A percentile compares a stretch with the other conserved stretches of the same genome.
Evolutionary conservation across 2,329 filamentous ascomycete genomes (phyloP).

Genomic region (Nemania sp.): DNA sequence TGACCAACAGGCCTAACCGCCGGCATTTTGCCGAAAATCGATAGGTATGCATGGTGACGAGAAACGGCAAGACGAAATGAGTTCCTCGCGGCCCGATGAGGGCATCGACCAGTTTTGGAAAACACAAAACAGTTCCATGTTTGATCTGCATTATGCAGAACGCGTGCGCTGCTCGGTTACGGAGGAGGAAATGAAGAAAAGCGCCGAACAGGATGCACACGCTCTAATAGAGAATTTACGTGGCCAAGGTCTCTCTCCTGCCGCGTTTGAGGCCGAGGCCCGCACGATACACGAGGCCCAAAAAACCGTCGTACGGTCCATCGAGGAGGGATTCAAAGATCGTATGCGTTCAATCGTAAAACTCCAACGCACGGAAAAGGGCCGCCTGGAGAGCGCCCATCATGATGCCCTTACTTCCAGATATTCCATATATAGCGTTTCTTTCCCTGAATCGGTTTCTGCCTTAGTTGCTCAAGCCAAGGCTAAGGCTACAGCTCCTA

Average conservation of each 20-base stretch:
- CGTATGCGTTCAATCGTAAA: conserved; percentile 6
- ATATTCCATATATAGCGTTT: background rate
- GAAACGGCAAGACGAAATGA: conserved; percentile 10
- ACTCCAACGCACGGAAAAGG: conserved; percentile 16
- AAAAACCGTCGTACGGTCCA: conserved; percentile 3
- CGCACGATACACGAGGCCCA: conserved; percentile 6
- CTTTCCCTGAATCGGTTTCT: no score
- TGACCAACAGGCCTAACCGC: background rate
- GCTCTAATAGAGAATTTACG: conserved; percentile 14
- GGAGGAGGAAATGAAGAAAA: conserved; percentile 15
- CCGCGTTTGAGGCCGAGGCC: conserved; percentile 7
- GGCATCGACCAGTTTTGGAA: conserved; percentile 18
- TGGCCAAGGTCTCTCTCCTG: background rate
- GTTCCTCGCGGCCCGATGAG: conserved; percentile 2
- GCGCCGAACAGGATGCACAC: conserved; percentile 1
- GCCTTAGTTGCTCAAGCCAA: no score
- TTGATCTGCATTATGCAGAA: conserved; percentile 18
- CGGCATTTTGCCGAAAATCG: background rate
- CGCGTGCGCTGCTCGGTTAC: conserved; percentile 11
- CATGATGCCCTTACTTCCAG: conserved; percentile 11
- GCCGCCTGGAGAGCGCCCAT: conserved; percentile 7
- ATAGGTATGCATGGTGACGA: background rate
- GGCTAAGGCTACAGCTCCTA: no score
- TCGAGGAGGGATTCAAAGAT: conserved; percentile 6
- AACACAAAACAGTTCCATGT: conserved; percentile 13